Evolutionary conservation across 345 rosid species (phyloP).

Genomic region (Bruguiera parviflora): DNA sequence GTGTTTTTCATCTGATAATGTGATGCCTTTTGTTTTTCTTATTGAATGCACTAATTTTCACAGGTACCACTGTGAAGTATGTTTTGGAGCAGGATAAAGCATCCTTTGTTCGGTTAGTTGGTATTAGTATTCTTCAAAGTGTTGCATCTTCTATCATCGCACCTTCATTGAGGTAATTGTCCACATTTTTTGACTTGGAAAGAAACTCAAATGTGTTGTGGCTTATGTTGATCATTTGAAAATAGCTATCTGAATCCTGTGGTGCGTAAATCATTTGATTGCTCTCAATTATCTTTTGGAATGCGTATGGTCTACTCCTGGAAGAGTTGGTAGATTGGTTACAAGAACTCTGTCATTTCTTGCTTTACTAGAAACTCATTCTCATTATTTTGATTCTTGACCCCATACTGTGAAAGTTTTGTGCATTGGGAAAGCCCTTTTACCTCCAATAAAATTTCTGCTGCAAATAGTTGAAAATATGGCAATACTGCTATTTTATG

Average conservation of each 20-base stretch:
- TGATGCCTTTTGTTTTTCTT: conserved; percentile 13
- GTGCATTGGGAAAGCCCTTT: too few relatives aligned
- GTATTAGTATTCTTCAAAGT: conserved; percentile 89
- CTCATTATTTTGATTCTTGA: neutral
- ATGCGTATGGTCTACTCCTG: too few relatives aligned
- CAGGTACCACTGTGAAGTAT: conserved; percentile 94
- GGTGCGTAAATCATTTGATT: too few relatives aligned
- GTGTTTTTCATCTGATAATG: conserved; percentile 10
- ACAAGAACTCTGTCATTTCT: too few relatives aligned
- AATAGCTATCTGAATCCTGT: neutral
- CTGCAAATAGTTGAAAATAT: neutral
- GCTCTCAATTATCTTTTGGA: too few relatives aligned
- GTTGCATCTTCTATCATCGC: conserved; percentile 92
- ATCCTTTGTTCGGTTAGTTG: conserved; percentile 76
- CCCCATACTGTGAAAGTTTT: too few relatives aligned
- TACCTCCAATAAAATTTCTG: neutral
- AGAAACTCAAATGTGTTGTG: neutral
- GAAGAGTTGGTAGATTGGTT: too few relatives aligned
- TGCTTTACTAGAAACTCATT: neutral
- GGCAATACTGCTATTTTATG: neutral
- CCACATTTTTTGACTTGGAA: neutral
- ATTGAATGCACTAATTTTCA: conserved; percentile 20
- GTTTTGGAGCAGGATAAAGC: conserved; percentile 95
- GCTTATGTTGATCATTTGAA: neutral
- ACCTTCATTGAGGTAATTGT: conserved; percentile 76